These are phyloP conservation scores for Globisporangium splendens DNA, from an alignment of 352 stramenopile genomes.

Conservation along the genomic window DNA sequence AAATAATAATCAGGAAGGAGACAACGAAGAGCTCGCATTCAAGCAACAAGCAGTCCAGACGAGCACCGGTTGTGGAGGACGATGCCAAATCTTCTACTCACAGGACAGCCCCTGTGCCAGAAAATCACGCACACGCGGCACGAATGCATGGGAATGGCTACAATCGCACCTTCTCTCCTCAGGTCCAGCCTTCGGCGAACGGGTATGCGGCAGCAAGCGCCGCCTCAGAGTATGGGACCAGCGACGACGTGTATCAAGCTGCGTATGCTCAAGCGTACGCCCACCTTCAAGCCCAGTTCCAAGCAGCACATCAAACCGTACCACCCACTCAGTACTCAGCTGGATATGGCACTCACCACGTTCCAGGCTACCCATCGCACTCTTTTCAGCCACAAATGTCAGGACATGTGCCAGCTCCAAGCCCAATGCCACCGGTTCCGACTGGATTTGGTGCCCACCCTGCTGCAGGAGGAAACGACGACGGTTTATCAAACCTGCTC, in stretches of 20 bases:
- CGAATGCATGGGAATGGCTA: slow-evolving; percentile 6
- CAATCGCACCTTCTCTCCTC: not conserved
- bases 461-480: slow-evolving; percentile 21
- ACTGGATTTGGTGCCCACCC: slow-evolving; percentile 18
- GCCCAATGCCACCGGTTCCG: slow-evolving; percentile 15
- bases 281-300: slow-evolving; percentile 55
- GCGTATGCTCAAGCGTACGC: slow-evolving; percentile 71
- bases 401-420: slow-evolving; percentile 4
- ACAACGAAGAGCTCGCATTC: slow-evolving; percentile 13
- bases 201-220: slow-evolving; percentile 1
- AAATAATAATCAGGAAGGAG: slow-evolving; percentile 19
- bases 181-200: not conserved
- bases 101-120: not conserved
- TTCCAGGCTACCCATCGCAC: slow-evolving; percentile 19
- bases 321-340: slow-evolving; percentile 8
- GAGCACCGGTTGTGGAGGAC: slow-evolving; percentile 19
- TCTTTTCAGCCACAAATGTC: slow-evolving; percentile 14
- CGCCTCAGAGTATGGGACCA: not conserved
- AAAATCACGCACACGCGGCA: slow-evolving; percentile 4
- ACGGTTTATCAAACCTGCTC: slow-evolving; percentile 68
- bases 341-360: slow-evolving; percentile 12
- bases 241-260: slow-evolving; percentile 50
- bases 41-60: slow-evolving; percentile 21
- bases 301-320: slow-evolving; percentile 18
- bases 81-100: slow-evolving; percentile 12